Evolutionary conservation across 2,329 filamentous ascomycete species (phyloP), one percentile per base, ranked within the genome.

Genomic region (Hypoxylon sp.): DNA sequence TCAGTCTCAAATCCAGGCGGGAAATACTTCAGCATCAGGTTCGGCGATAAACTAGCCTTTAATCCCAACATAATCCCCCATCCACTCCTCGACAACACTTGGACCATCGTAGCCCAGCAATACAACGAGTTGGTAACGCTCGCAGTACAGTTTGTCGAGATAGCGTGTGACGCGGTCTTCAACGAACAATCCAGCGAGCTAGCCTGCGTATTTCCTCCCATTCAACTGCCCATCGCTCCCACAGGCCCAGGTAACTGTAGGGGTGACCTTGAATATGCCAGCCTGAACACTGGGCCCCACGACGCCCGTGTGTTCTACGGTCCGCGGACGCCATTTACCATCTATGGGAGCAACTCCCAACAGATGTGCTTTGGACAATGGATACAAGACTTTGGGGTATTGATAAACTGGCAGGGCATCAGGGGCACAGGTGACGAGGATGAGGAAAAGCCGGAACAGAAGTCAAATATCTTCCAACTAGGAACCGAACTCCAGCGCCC

Each of bases 21-120:
- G 23, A 75, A 70, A 21, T 83, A 74, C 69, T 83, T 82, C 57
- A 54, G 58, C 17, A 74, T 84, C 62, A 65, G 72, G 11, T 81
- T 84, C 55, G 72, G 69, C 7, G 65, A 66, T 23, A 59, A 70
- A 4, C 45, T 61, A 5, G 71, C 72, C 21, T 73, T 78, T 48
- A 84, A 84, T 51, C 80, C 82, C 11, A 84, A 79, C 65, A 75
- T 84, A 55, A 73, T 84, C 27, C 80, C 82, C 0, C 82, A 84
- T 61, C 80, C 80, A 2, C 67, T 61, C 1, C 61, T 71, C 5
- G 65, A 71, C 2, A 64, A 79, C 29, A 77, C 72, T 1, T 84
- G 75, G 73, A 75, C 79, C 51, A 71, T 83, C 16, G 72, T 80
- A 3, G 78, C 78, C 3, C 80, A 83, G 61, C 69, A 70, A 41